Evolutionary conservation across 164 flowering plant genomes (phyloP).

Genomic region (Taxillus chinensis): DNA sequence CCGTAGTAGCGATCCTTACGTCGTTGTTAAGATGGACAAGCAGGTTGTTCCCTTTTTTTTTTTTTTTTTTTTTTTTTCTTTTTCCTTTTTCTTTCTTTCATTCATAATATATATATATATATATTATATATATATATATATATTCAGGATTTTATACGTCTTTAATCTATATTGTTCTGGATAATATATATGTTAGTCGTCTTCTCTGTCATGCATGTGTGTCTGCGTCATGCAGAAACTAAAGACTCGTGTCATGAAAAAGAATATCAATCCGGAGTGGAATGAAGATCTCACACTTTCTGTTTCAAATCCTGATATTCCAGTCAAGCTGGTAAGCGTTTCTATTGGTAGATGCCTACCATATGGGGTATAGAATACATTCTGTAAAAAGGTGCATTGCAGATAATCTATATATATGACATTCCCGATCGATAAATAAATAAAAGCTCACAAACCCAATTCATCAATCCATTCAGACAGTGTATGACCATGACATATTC

Average conservation of each 20-base stretch:
- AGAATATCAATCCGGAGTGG: slow-evolving; percentile 59
- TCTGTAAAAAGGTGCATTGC: too few species aligned
- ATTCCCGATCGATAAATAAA: too few species aligned
- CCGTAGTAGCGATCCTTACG: slow-evolving; percentile 56
- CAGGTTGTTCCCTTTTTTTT: slow-evolving; percentile 26
- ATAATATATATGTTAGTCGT: too few species aligned
- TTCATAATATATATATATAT: not conserved
- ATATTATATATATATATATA: too few species aligned
- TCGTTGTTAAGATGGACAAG: slow-evolving; percentile 45
- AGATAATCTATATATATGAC: too few species aligned
- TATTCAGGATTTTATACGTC: too few species aligned
- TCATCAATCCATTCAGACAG: slow-evolving; percentile 26
- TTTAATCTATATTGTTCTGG: too few species aligned
- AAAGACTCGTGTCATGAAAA: slow-evolving; percentile 51
- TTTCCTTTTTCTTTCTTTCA: not conserved
- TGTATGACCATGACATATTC: slow-evolving; percentile 61
- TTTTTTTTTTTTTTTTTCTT: not conserved
- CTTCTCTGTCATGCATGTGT: not conserved
- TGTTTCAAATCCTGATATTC: slow-evolving; percentile 32
- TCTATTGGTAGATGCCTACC: too few species aligned
- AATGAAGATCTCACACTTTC: slow-evolving; percentile 67
- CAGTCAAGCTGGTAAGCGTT: slow-evolving; percentile 29
- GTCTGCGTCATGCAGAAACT: slow-evolving; percentile 29
- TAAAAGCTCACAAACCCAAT: too few species aligned
- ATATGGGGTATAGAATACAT: too few species aligned